phyloP scores from a whole-genome alignment of 495 filamentous ascomycete genomes.

The Rostrohypoxylon terebratum region DNA sequence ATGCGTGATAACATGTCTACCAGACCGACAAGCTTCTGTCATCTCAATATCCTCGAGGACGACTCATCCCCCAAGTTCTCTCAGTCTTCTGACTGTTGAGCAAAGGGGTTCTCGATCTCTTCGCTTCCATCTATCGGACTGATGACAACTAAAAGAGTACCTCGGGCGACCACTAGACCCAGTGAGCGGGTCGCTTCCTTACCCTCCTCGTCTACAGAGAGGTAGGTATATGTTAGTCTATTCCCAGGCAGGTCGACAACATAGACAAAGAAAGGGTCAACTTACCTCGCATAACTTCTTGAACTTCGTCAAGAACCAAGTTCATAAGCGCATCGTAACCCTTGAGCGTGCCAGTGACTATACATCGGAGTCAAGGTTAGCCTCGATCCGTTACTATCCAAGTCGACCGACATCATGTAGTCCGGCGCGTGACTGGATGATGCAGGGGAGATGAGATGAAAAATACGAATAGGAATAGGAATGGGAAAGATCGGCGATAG shows the following conservation, averaged over 20 bases:
- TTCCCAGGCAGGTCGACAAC: not conserved
- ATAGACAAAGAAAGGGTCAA: not conserved
- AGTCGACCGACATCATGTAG: not conserved
- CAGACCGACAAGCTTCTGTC: not conserved
- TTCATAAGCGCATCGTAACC: conserved; percentile 99
- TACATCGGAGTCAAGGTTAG: conserved; percentile 5
- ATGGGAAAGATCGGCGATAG: conserved; percentile 25
- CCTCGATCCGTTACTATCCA: not conserved
- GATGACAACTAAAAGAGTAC: conserved; percentile 90
- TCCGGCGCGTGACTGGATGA: not conserved
- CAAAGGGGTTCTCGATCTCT: conserved; percentile 94
- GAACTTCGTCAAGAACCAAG: conserved; percentile 92
- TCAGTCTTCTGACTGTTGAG: conserved; percentile 71
- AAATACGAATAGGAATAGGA: no score
- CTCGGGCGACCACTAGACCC: conserved; percentile 90
- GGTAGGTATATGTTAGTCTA: conserved; percentile 23
- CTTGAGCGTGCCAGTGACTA: conserved; percentile 89
- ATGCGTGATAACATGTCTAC: not conserved
- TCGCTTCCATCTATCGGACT: conserved; percentile 94
- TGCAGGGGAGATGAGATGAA: not conserved
- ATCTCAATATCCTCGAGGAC: not conserved
- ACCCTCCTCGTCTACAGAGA: conserved; percentile 83
- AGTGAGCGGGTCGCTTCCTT: conserved; percentile 86
- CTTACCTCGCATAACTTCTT: conserved; percentile 87
- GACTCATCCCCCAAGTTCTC: not conserved